Base-by-base conservation (phyloP, 2,329 filamentous ascomycete species). In the Cadophora sp. region DNA sequence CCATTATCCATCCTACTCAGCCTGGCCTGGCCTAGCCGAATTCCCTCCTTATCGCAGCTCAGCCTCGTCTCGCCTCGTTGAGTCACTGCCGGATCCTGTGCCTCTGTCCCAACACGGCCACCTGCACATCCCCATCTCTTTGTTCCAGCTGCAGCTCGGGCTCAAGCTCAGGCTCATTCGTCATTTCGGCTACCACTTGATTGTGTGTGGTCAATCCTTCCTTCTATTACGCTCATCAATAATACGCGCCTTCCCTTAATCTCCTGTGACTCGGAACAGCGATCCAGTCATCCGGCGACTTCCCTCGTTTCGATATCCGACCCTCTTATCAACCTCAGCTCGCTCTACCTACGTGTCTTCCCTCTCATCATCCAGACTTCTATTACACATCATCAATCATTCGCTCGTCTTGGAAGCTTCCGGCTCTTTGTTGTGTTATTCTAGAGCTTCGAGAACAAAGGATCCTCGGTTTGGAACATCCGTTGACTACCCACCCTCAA, bases 231-330 rank as follows among this genome's bases (percentile, higher is more conserved):
- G 27, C 14, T 62, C 34, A 34, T 55, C 29, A 11, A 58, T 48
- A 46, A 53, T 59, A 46, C 62, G 46, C 59, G 50, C 46, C 63
- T 59, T 59, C 55, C 51, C 40, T 46, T 56, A 55, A 50, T 48
- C 46, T 48, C 62, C 56, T 67, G 68, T 69, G 68, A 69, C 68
- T 69, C 68, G 65, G 58, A 26, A 22, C 27, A 63, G 46, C 19
- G 26, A 69, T 43, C 40, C 68, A 73, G 72, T 73, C 72, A 74
- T 68, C 67, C 71, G 71, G 71, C 64, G 51, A 73, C 71, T 69
- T 69, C 67, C 65, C 40, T 65, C 62, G 67, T 71, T 72, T 69
- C 68, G 65, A 71, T 65, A 68, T n/a, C 48, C 65, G 40, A 51
- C 9, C 24, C 66, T 68, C 59, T 68, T 70, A 72, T 64, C 64